Evolutionary conservation across 257 asterid genomes (phyloP).

Genomic region (Lycium ferocissimum): DNA sequence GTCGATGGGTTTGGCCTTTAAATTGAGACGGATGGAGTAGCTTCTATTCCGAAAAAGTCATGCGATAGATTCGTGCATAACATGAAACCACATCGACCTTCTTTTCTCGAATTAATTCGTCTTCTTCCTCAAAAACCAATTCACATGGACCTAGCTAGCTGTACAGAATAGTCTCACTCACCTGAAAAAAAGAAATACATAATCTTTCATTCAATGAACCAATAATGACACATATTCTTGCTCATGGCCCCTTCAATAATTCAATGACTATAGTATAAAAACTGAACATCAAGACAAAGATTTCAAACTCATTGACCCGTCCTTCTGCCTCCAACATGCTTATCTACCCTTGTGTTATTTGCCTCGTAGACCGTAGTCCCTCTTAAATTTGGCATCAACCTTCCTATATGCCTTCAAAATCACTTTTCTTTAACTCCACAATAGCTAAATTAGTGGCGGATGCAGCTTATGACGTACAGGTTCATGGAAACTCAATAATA

Average conservation of each 20-base stretch:
- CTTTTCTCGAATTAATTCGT: background rate
- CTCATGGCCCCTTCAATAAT: conserved; percentile 31
- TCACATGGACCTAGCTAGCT: conserved; percentile 46
- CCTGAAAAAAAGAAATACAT: conserved; percentile 14
- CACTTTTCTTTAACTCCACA: background rate
- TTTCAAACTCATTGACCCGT: conserved; percentile 22
- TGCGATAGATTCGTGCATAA: conserved; percentile 38
- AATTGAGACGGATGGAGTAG: no score
- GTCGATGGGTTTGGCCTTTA: no score
- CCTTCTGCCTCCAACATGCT: background rate
- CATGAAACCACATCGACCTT: conserved; percentile 16
- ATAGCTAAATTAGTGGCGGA: no score
- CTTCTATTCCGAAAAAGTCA: conserved; percentile 15
- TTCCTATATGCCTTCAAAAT: no score
- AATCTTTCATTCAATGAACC: conserved; percentile 26
- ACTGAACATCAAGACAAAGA: conserved; percentile 32
- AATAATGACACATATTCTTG: conserved; percentile 35
- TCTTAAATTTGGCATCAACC: no score
- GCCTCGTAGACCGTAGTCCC: no score
- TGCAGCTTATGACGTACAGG: no score
- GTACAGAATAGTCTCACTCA: conserved; percentile 38
- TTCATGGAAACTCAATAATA: no score
- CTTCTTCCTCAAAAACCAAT: conserved; percentile 29
- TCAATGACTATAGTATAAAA: conserved; percentile 6
- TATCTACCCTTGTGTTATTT: no score